Percentiles rank a stretch among this genome's conserved stretches.
Evolutionary conservation across 2,329 filamentous ascomycete species (phyloP).

Genomic region (Chrysosphaeria jannelii): DNA sequence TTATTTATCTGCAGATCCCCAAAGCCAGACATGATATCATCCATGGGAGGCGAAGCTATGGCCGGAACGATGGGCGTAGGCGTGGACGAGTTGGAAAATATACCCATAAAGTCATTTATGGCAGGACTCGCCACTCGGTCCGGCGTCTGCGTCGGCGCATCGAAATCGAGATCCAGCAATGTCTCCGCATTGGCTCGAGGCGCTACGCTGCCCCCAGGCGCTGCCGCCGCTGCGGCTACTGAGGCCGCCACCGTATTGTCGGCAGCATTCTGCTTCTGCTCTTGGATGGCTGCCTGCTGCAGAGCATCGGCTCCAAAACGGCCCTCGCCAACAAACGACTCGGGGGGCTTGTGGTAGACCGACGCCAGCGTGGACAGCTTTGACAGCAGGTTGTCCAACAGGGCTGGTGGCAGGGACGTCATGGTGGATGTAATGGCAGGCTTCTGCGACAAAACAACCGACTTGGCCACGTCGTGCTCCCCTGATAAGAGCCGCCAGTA

Average conservation of each 20-base stretch:
- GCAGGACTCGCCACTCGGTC: no score
- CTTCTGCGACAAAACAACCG: constrained; percentile 75
- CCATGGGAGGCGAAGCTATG: constrained; percentile 24
- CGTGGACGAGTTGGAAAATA: constrained; percentile 18
- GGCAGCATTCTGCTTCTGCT: constrained; percentile 69
- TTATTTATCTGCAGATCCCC: constrained; percentile 47
- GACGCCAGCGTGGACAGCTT: constrained; percentile 88
- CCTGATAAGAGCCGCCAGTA: constrained; percentile 94
- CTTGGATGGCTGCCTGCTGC: constrained; percentile 84
- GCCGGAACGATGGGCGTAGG: constrained; percentile 24
- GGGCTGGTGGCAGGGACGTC: constrained; percentile 49
- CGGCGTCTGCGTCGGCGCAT: constrained; percentile 75
- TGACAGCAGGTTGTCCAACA: constrained; percentile 68
- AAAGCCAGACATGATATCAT: constrained; percentile 77
- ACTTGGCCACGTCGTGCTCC: constrained; percentile 75
- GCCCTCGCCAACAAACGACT: constrained; percentile 92
- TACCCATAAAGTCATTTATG: no score
- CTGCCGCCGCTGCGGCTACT: constrained; percentile 35
- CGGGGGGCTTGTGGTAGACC: constrained; percentile 92
- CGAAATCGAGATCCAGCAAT: constrained; percentile 40
- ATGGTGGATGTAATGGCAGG: constrained; percentile 87
- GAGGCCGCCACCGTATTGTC: constrained; percentile 87
- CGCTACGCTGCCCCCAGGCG: constrained; percentile 22
- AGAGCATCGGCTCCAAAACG: constrained; percentile 82
- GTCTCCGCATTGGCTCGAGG: constrained; percentile 66